phyloP scores from a whole-genome alignment of 2,329 filamentous ascomycete genomes.

The Chrysoporthe cubensis region DNA sequence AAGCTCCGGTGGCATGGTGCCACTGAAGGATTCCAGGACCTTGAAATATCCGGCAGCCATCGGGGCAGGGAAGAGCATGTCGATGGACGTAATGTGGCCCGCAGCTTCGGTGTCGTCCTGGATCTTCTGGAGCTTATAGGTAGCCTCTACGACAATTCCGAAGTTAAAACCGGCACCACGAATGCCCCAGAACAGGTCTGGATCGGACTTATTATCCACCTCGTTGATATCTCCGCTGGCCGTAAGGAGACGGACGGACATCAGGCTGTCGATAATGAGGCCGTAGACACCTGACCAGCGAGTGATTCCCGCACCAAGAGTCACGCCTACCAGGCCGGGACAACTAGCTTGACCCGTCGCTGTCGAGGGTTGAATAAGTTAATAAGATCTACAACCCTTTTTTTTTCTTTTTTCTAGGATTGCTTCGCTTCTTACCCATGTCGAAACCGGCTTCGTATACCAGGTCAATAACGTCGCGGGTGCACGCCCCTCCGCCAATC shows the following conservation, averaged over 20 bases:
- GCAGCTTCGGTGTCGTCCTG: neutral
- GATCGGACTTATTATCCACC: constrained; percentile 47
- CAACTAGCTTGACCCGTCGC: constrained; percentile 65
- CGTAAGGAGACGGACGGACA: constrained; percentile 45
- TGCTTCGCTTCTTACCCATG: constrained; percentile 39
- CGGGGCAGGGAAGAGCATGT: constrained; percentile 30
- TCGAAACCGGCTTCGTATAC: constrained; percentile 56
- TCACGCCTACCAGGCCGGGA: constrained; percentile 63
- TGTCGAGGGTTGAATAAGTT: neutral
- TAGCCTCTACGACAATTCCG: constrained; percentile 43
- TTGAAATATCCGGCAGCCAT: neutral
- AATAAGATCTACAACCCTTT: too few species aligned
- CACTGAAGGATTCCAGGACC: constrained; percentile 26
- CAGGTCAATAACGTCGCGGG: constrained; percentile 57
- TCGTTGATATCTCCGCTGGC: constrained; percentile 42
- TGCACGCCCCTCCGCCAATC: constrained; percentile 55
- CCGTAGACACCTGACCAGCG: constrained; percentile 59
- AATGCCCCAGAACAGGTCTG: constrained; percentile 47
- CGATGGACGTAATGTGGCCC: neutral
- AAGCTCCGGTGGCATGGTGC: constrained; percentile 36
- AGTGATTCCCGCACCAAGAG: constrained; percentile 62
- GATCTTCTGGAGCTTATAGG: neutral
- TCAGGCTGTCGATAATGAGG: constrained; percentile 48
- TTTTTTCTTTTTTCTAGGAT: neutral
- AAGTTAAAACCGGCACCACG: constrained; percentile 48